A percentile compares a stretch with the other conserved stretches of the same genome.
Conservation (phyloP, 2,329 filamentous ascomycete species). For the Exserohilum rostratum region DNA sequence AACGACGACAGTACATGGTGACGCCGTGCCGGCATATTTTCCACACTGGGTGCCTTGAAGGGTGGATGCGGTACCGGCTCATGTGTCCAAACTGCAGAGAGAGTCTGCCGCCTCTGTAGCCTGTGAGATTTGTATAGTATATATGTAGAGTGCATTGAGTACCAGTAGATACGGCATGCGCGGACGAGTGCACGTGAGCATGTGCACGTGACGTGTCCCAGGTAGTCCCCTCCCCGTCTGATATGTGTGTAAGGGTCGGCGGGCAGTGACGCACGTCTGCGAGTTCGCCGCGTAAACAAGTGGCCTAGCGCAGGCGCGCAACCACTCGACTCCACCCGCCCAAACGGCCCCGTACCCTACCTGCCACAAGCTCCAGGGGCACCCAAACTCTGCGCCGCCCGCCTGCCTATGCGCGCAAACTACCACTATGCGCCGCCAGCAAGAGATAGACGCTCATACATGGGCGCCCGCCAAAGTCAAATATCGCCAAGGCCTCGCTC, state of each 20-base stretch:
- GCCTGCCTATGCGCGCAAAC: neutral
- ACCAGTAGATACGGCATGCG: neutral
- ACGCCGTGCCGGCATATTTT: constrained; percentile 97
- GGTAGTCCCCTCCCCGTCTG: too few relatives aligned
- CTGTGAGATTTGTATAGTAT: neutral
- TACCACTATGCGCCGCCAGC: too few relatives aligned
- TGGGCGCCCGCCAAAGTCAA: too few relatives aligned
- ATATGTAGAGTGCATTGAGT: neutral
- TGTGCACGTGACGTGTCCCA: neutral
- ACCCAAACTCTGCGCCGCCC: neutral
- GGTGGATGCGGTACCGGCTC: constrained; percentile 91
- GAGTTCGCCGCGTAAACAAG: constrained; percentile 3
- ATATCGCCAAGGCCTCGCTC: too few relatives aligned
- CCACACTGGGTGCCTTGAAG: constrained; percentile 87
- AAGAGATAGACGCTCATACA: too few relatives aligned
- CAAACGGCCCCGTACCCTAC: neutral
- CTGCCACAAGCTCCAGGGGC: constrained; percentile 6
- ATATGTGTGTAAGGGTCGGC: too few relatives aligned
- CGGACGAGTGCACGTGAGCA: neutral
- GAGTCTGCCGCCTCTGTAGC: constrained; percentile 79
- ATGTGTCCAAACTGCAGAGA: constrained; percentile 97
- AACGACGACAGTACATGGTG: constrained; percentile 89
- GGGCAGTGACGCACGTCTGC: too few relatives aligned
- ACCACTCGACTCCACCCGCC: neutral
- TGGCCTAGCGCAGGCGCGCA: constrained; percentile 1